phyloP scores from a whole-genome alignment of 306 rosid species.

The peach (Prunus persica) region DNA sequence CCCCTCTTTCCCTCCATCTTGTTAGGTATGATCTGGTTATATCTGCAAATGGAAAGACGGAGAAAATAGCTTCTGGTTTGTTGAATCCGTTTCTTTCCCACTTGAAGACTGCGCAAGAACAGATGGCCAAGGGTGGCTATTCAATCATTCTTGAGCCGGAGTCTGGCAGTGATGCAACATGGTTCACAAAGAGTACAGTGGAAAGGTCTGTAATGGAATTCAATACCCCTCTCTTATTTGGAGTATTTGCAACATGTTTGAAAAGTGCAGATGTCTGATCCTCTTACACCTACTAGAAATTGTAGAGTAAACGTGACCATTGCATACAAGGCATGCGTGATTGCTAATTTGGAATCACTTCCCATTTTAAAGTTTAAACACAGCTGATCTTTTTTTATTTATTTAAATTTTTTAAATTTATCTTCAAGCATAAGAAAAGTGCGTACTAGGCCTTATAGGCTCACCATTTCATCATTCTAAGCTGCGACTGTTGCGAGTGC shows the following conservation, averaged over 20 bases:
- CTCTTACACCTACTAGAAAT: background rate
- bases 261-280: background rate
- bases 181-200: slow-evolving; percentile 87
- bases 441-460: slow-evolving; percentile 1
- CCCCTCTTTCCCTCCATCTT: slow-evolving; percentile 5
- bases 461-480: slow-evolving; percentile 1
- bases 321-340: slow-evolving; percentile 2
- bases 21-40: slow-evolving; percentile 88
- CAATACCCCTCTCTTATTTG: background rate
- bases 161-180: slow-evolving; percentile 39
- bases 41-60: slow-evolving; percentile 82
- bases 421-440: background rate
- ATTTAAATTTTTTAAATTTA: background rate
- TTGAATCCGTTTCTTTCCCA: slow-evolving; percentile 85
- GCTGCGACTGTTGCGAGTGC: slow-evolving; percentile 7
- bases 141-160: slow-evolving; percentile 88
- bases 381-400: background rate
- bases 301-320: background rate
- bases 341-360: background rate
- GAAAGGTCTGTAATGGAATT: slow-evolving; percentile 57
- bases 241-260: slow-evolving; percentile 1
- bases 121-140: slow-evolving; percentile 94
- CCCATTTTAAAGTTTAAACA: background rate
- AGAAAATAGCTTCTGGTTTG: slow-evolving; percentile 92
- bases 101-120: slow-evolving; percentile 93